Evolutionary conservation across 768 basidiomycete genomes (phyloP).

Genomic region (Phanerochaete sordida): DNA sequence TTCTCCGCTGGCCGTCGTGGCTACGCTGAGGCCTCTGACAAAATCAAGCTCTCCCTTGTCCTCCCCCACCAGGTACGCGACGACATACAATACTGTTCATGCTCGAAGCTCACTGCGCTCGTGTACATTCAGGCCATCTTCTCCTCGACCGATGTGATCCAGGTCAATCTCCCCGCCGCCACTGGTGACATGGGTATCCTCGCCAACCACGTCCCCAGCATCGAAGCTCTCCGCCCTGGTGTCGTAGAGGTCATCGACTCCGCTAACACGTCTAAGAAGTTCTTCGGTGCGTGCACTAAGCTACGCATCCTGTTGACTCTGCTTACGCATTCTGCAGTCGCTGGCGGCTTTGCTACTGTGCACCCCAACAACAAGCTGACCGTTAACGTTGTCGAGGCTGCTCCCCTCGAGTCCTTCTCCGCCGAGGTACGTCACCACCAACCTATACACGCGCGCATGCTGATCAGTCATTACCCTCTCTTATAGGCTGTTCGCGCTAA

Average conservation of each 20-base stretch:
- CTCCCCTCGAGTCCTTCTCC: slow-evolving; percentile 88
- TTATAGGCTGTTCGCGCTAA: slow-evolving; percentile 83
- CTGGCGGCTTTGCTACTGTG: slow-evolving; percentile 95
- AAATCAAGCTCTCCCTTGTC: slow-evolving; percentile 88
- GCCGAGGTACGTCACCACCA: slow-evolving; percentile 58
- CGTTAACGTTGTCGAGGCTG: slow-evolving; percentile 96
- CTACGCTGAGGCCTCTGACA: slow-evolving; percentile 85
- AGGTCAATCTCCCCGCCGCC: slow-evolving; percentile 92
- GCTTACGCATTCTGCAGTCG: slow-evolving; percentile 48
- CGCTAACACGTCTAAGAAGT: slow-evolving; percentile 79
- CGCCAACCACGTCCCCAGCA: slow-evolving; percentile 97
- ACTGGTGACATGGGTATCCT: slow-evolving; percentile 99
- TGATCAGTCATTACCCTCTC: not conserved
- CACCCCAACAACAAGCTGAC: slow-evolving; percentile 97
- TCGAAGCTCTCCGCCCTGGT: slow-evolving; percentile 93
- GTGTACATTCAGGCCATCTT: slow-evolving; percentile 68
- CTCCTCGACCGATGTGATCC: slow-evolving; percentile 86
- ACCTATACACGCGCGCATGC: slow-evolving; percentile 6
- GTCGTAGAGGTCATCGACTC: slow-evolving; percentile 92
- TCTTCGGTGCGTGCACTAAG: slow-evolving; percentile 72
- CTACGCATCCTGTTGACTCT: not conserved
- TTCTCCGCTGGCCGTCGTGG: slow-evolving; percentile 65
- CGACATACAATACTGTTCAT: not conserved
- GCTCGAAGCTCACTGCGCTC: not conserved
- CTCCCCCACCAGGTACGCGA: slow-evolving; percentile 89